A percentile compares a stretch with the other conserved stretches of the same genome.
phyloP scores from a whole-genome alignment of 495 filamentous ascomycete genomes.

The Collariella sp. region DNA sequence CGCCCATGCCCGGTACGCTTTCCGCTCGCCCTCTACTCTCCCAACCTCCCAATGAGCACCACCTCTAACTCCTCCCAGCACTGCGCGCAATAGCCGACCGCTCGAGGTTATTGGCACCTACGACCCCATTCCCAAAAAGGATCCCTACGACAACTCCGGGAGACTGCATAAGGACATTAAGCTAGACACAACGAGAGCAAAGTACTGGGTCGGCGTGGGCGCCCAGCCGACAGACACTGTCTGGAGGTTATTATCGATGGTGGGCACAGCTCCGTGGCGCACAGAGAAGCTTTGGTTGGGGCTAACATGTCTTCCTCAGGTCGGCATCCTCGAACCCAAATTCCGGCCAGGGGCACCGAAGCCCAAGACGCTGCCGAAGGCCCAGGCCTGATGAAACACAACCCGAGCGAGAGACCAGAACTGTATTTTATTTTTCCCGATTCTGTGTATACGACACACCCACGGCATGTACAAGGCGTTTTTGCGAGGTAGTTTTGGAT shows the following conservation, averaged over 20 bases:
- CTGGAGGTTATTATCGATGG: slow-evolving; percentile 81
- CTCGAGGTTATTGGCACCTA: slow-evolving; percentile 94
- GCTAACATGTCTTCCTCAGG: slow-evolving; percentile 22
- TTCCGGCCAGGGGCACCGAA: slow-evolving; percentile 9
- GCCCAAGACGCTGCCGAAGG: not conserved
- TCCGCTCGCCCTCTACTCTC: not conserved
- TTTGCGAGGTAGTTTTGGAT: not conserved
- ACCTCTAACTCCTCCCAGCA: slow-evolving; percentile 36
- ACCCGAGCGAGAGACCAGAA: not conserved
- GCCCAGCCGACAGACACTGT: slow-evolving; percentile 86
- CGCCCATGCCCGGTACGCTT: slow-evolving; percentile 76
- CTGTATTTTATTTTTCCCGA: not conserved
- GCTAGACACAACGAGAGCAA: slow-evolving; percentile 68
- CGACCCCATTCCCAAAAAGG: slow-evolving; percentile 74
- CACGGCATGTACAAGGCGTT: slow-evolving; percentile 8
- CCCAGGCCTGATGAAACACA: not conserved
- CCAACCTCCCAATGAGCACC: too few relatives aligned
- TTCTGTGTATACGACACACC: not conserved
- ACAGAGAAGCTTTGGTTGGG: not conserved
- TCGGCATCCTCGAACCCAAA: slow-evolving; percentile 45
- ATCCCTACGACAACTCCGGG: slow-evolving; percentile 56
- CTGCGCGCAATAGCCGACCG: slow-evolving; percentile 75
- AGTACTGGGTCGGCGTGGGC: slow-evolving; percentile 95
- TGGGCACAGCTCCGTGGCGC: slow-evolving; percentile 35
- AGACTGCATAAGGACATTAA: slow-evolving; percentile 80